Base-by-base conservation (phyloP, 2,329 filamentous ascomycete species). In the Cytospora paraplurivora region DNA sequence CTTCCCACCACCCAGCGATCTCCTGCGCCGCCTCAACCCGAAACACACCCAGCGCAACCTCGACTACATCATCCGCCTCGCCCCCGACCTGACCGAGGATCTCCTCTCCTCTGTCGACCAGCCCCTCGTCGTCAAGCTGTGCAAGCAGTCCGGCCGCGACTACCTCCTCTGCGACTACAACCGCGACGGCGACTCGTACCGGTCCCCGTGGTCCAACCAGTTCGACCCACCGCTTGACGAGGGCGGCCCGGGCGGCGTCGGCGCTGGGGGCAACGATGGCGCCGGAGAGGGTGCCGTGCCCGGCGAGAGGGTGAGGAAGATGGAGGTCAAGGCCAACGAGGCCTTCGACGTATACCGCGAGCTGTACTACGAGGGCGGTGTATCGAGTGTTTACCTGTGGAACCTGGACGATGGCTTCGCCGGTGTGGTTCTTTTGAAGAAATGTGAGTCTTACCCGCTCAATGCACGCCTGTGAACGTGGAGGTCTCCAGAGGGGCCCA, bases 111-210 rank as follows among this genome's bases (percentile, higher is more conserved):
- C 94, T 32, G 95, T 99, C 71, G 95, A 99, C 78, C 94, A 98
- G 77, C 95, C 95, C 32, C 88, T 99, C 63, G 88, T 90, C 65
- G 85, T 96, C 67, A 88, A 90, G 71, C 90, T 91, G 69, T 98
- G 95, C 83, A 87, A 87, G 71, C 91, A 93, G 78, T 90, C 92
- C 37, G 92, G 93, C 71, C 91, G 94, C 70, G 95, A 98, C 79
- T 99, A 97, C 81, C 87, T 99, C 58, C 90, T 97, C 73, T 99
- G 95, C 83, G 95, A 99, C 85, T 99, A 99, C 85, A 99, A 99
- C 84, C 93, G 95, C 68, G 95, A 99, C 78, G 95, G 95, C 67
- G 94, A 97, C 80, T 96, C 91, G 79, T 97, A 97, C 85, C 90
- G 95, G 67, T 96, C 92, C 69, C 95, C 95, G n/a, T 99, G 95